A percentile compares a stretch with the other conserved stretches of the same genome.
Evolutionary conservation across 306 rosid genomes (phyloP).

Genomic region (Glycine tomentella): DNA sequence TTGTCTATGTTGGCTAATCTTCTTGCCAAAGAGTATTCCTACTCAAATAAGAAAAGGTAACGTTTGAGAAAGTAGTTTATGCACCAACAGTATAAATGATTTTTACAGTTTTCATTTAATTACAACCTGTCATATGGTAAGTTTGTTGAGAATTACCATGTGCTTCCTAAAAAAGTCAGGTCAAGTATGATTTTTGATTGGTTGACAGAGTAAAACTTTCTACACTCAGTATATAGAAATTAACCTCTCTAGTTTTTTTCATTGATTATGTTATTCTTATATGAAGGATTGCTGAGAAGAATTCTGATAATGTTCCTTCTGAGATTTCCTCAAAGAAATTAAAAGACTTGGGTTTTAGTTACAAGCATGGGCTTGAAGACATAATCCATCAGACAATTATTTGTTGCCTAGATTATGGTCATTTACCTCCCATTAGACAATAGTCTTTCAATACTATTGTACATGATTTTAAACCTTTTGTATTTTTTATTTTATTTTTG

Average conservation of each 20-base stretch:
- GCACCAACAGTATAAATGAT: no score
- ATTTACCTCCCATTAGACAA: constrained; percentile 52
- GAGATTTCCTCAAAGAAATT: constrained; percentile 75
- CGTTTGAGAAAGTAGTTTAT: no score
- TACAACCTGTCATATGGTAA: no score
- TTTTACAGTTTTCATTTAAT: no score
- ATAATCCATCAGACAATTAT: constrained; percentile 60
- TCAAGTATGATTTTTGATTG: no score
- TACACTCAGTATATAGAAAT: no score
- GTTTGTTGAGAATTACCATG: no score
- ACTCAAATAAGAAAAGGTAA: constrained; percentile 53
- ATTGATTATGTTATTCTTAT: constrained; percentile 19
- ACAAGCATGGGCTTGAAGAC: constrained; percentile 68
- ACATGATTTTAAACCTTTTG: neutral
- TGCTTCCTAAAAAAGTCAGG: no score
- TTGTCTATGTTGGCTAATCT: no score
- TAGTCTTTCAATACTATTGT: neutral
- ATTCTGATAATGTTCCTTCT: constrained; percentile 46
- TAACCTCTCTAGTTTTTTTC: no score
- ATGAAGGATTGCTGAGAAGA: constrained; percentile 56
- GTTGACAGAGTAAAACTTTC: no score
- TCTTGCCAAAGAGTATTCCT: constrained; percentile 58
- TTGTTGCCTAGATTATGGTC: constrained; percentile 61
- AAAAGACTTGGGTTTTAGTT: constrained; percentile 75
- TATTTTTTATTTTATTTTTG: neutral